Evolutionary conservation across 1,139 yeast genomes (phyloP).

Genomic region (Yamadazyma spencermartinsiae): DNA sequence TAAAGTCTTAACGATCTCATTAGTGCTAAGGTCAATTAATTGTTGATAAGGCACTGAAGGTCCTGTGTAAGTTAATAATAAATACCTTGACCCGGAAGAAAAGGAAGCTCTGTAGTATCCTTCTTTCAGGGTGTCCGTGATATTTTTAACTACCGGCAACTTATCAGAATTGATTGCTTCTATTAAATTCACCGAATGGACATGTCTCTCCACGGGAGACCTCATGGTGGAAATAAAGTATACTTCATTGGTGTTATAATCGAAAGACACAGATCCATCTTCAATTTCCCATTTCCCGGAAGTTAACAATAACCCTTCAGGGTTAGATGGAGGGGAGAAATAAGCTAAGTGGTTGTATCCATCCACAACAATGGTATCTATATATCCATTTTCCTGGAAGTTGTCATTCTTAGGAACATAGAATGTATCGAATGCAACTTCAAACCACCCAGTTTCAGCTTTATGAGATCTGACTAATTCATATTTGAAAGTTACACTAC

Average conservation of each 20-base stretch:
- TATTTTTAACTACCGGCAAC: conserved; percentile 39
- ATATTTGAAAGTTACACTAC: conserved; percentile 27
- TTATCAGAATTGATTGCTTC: conserved; percentile 25
- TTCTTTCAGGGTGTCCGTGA: conserved; percentile 55
- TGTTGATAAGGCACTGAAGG: conserved; percentile 69
- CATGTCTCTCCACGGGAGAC: conserved; percentile 54
- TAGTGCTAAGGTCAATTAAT: conserved; percentile 53
- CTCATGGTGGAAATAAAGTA: conserved; percentile 51
- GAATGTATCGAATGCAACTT: conserved; percentile 71
- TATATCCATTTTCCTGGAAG: conserved; percentile 47
- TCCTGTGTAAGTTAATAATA: conserved; percentile 60
- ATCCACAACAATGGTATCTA: conserved; percentile 51
- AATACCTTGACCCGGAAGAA: conserved; percentile 65
- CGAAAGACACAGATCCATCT: conserved; percentile 49
- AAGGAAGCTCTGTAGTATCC: conserved; percentile 73
- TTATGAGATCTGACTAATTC: conserved; percentile 36
- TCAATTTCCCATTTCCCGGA: conserved; percentile 57
- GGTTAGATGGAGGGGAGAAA: conserved; percentile 51
- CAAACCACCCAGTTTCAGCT: conserved; percentile 64
- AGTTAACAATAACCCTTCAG: conserved; percentile 44
- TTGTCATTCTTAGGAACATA: conserved; percentile 63
- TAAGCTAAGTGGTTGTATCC: conserved; percentile 61
- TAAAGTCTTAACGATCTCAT: conserved; percentile 35
- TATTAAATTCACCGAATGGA: conserved; percentile 46
- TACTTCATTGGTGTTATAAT: conserved; percentile 39